A percentile compares a stretch with the other conserved stretches of the same genome.
These are phyloP conservation scores for Cyberlindnera maritima DNA, from an alignment of 805 yeast species.

Conservation along the genomic window DNA sequence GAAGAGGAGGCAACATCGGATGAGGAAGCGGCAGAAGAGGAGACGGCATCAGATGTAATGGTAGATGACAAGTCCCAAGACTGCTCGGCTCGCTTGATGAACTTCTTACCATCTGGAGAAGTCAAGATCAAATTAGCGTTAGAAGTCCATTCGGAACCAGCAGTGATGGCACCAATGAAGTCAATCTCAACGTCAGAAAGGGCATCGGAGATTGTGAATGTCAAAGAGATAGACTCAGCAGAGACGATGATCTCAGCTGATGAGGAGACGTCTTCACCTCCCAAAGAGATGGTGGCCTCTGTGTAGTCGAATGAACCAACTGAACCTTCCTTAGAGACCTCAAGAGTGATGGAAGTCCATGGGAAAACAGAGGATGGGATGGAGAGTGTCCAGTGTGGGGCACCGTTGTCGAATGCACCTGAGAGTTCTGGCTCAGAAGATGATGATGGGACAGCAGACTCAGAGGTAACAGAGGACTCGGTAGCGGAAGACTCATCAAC, in stretches of 20 bases:
- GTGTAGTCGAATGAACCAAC: conserved; percentile 2
- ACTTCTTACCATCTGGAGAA: neutral
- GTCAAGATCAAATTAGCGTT: neutral
- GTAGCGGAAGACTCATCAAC: neutral
- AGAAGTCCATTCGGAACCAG: neutral
- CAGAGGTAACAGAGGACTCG: neutral
- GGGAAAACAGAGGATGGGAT: conserved; percentile 20
- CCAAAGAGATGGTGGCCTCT: conserved; percentile 9
- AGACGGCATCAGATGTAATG: conserved; percentile 1
- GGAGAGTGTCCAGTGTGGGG: conserved; percentile 15
- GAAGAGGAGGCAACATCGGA: neutral
- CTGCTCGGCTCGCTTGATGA: neutral
- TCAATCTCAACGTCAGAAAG: neutral
- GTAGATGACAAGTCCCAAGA: neutral
- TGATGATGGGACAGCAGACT: neutral
- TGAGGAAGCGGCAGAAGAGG: neutral
- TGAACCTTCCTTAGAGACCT: neutral
- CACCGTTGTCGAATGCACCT: conserved; percentile 11
- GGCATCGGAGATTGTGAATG: neutral
- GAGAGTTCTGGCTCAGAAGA: conserved; percentile 4
- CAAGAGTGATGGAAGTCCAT: conserved; percentile 16
- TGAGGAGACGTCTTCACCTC: conserved; percentile 7
- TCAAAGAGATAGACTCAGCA: neutral
- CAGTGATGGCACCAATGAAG: neutral
- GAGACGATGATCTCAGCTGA: conserved; percentile 3